These are phyloP conservation scores for Sequoiadendron giganteum DNA, from an alignment of 75 land plant species.

Conservation along the genomic window DNA sequence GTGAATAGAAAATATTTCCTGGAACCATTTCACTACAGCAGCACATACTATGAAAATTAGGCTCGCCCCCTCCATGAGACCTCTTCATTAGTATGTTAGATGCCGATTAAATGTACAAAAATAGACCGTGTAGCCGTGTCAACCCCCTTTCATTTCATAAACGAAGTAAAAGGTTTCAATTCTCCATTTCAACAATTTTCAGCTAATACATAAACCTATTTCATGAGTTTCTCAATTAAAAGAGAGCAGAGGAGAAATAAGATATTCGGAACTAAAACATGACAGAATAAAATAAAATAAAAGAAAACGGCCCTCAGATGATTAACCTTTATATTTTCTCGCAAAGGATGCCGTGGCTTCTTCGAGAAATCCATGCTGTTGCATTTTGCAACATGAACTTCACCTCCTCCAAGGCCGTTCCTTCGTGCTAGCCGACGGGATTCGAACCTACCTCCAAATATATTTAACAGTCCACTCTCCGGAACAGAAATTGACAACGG, in stretches of 20 bases:
- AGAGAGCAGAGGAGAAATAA: background rate
- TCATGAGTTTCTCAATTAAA: background rate
- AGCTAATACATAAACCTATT: background rate
- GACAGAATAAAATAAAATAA: background rate
- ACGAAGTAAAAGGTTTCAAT: background rate
- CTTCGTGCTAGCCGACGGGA: background rate
- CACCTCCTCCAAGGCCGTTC: background rate
- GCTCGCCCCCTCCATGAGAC: background rate
- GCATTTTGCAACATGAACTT: background rate
- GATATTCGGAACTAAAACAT: background rate
- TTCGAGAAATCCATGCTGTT: background rate
- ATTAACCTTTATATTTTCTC: constrained; percentile 3
- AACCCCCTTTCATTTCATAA: background rate
- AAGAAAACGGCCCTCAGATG: background rate
- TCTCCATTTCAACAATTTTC: background rate
- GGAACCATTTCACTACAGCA: background rate
- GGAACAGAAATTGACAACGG: background rate
- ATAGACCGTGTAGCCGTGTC: no score
- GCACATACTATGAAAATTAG: no score
- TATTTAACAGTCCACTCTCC: background rate
- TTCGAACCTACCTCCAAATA: background rate
- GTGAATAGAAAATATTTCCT: background rate
- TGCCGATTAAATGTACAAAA: no score
- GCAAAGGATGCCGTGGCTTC: background rate
- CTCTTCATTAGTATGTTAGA: no score